Base-by-base conservation (phyloP, 371 early-diverging fungal genomes). In the Mortierella sp. region DNA sequence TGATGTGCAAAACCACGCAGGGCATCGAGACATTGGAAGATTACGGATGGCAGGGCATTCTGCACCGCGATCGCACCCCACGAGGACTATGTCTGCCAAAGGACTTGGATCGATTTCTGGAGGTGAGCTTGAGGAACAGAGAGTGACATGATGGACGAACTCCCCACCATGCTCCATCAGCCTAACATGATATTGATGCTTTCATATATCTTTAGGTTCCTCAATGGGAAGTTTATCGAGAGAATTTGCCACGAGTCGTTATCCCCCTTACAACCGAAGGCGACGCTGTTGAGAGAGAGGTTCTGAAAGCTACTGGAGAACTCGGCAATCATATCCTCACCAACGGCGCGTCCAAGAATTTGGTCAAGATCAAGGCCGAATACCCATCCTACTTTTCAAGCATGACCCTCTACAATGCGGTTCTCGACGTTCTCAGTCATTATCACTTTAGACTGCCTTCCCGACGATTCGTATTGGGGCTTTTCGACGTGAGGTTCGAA, bases 311-410 rank as follows among this genome's bases (percentile, higher is more conserved):
- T 38, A 86, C 93, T 54, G 93, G 94, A 39, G 93, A 93, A 64
- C 83, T 96, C 79, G 89, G 91, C 56, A 96, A 94, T 66, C 93
- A 94, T 61, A 92, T 96, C 49, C 79, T 94, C n/a, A 90, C 94
- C 1, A 91, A 87, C 62, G 89, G 90, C 14, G 92, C 93, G 1
- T 91, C 91, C 19, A 90, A 89, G 62, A 82, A 82, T 21, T 67
- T 95, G 13, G 84, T 90, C 41, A 90, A 87, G 43, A 57, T 90
- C 28, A 84, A 85, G 21, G 60, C 68, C 0, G 85, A 88, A 28
- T 69, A 91, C 56, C 89, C 94, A 0, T 80, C 83, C 14, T 72
- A 84, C 34, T 96, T 95, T 64, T 73, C 71, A 24, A 68, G 81
- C 3, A 71, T 87, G 0, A 64, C 82, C 2, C 67, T 95, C 10